A percentile compares a stretch with the other conserved stretches of the same genome.
Conservation (phyloP, 2,329 filamentous ascomycete species). For the Fusarium subtropicale region DNA sequence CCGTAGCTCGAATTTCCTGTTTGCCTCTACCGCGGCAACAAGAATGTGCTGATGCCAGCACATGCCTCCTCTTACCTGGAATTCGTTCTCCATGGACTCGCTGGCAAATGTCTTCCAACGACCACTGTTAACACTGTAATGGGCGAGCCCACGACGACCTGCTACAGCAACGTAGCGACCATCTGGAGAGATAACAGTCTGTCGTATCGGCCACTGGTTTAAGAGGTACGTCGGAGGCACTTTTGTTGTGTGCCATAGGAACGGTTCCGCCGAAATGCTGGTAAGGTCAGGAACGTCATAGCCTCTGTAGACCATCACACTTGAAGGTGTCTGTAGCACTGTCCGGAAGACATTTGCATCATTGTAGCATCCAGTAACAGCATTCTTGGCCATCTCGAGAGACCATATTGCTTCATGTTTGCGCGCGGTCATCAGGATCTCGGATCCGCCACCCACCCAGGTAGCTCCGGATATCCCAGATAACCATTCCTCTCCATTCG, state of each 20-base stretch:
- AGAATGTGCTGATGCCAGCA: conserved; percentile 98
- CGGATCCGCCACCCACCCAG: conserved; percentile 90
- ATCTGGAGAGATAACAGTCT: conserved; percentile 88
- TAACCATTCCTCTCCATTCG: conserved; percentile 87
- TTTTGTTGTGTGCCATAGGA: conserved; percentile 93
- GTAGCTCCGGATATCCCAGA: conserved; percentile 79
- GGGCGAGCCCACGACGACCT: conserved; percentile 89
- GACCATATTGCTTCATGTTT: conserved; percentile 84
- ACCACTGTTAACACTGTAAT: conserved; percentile 94
- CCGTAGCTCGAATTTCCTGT: conserved; percentile 85
- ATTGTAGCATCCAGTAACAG: conserved; percentile 91
- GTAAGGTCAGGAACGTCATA: conserved; percentile 92
- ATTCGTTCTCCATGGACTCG: conserved; percentile 84
- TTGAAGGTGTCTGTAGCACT: conserved; percentile 86
- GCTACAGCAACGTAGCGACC: conserved; percentile 96
- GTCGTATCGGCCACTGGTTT: conserved; percentile 93
- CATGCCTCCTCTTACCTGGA: conserved; percentile 94
- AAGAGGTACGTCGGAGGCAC: conserved; percentile 87
- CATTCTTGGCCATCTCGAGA: conserved; percentile 92
- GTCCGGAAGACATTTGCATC: conserved; percentile 91
- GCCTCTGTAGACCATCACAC: conserved; percentile 91
- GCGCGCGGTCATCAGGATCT: conserved; percentile 80
- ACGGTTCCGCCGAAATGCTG: conserved; percentile 90
- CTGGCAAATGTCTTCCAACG: conserved; percentile 96
- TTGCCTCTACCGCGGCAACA: conserved; percentile 90